These are phyloP conservation scores for Avena eriantha DNA, from an alignment of 176 grass and related monocot genomes.

Conservation along the genomic window DNA sequence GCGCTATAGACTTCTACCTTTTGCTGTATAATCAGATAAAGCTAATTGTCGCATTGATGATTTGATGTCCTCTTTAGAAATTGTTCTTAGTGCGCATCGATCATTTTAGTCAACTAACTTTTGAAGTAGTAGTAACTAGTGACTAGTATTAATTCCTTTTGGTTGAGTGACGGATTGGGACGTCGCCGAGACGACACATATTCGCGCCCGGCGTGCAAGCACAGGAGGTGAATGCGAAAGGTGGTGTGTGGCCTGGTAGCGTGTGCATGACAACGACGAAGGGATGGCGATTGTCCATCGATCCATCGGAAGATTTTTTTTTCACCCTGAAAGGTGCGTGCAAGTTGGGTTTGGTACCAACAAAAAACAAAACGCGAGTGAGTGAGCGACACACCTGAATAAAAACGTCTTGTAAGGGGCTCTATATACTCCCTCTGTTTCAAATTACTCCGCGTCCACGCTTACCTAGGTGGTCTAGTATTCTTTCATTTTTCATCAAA, in stretches of 20 bases:
- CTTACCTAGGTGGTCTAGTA: too few species aligned
- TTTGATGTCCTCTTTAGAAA: neutral
- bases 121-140: conserved; percentile 28
- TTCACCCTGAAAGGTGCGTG: neutral
- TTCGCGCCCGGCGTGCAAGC: neutral
- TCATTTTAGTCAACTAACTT: neutral
- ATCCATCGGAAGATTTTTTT: neutral
- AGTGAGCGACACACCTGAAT: neutral
- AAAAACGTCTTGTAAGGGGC: neutral
- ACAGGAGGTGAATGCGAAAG: neutral
- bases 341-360: neutral
- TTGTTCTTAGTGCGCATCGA: too few species aligned
- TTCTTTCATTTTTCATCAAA: too few species aligned
- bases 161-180: conserved; percentile 48
- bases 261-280: conserved; percentile 35
- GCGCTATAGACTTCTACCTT: neutral
- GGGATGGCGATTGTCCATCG: neutral
- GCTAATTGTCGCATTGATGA: neutral
- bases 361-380: neutral
- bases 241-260: neutral
- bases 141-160: neutral
- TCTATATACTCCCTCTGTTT: too few species aligned
- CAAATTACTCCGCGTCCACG: too few species aligned
- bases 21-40: neutral
- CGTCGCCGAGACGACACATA: conserved; percentile 20